Percentiles rank a stretch among this genome's conserved stretches.
These are phyloP conservation scores for Begonia peltatifolia DNA, from an alignment of 306 rosid species.

Conservation along the genomic window DNA sequence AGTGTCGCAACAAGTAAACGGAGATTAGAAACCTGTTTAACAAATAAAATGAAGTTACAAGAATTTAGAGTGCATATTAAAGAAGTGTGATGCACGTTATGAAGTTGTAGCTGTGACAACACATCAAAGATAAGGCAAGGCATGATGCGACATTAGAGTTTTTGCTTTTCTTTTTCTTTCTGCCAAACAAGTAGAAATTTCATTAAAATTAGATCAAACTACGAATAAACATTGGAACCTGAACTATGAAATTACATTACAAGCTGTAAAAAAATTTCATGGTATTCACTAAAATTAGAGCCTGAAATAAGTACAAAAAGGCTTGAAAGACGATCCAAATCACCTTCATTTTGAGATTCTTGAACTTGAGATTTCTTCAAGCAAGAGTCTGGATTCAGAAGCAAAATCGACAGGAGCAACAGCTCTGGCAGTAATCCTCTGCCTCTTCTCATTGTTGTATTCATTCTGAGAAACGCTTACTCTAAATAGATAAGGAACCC, in stretches of 20 bases:
- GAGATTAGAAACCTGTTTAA: too few species aligned
- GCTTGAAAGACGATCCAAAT: constrained; percentile 1
- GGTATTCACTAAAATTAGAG: background rate
- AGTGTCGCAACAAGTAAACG: too few species aligned
- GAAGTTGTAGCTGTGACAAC: too few species aligned
- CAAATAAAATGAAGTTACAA: too few species aligned
- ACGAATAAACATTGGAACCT: background rate
- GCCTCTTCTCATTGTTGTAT: constrained; percentile 70
- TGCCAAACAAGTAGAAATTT: too few species aligned
- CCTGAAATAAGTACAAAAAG: background rate
- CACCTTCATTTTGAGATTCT: constrained; percentile 17
- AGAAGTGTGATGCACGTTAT: too few species aligned
- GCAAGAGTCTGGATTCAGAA: constrained; percentile 54
- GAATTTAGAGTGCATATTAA: too few species aligned
- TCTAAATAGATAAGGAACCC: constrained; percentile 73
- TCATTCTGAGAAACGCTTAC: constrained; percentile 72
- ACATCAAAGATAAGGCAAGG: too few species aligned
- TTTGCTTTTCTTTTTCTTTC: too few species aligned
- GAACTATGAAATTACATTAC: background rate
- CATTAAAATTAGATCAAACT: background rate
- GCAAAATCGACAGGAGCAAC: constrained; percentile 75
- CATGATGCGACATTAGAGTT: too few species aligned
- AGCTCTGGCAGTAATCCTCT: constrained; percentile 58
- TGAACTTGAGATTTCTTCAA: constrained; percentile 75
- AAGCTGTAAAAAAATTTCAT: background rate